Evolutionary conservation across 2,329 filamentous ascomycete species (phyloP).

Genomic region (Zelopaecilomyces penicillatus): DNA sequence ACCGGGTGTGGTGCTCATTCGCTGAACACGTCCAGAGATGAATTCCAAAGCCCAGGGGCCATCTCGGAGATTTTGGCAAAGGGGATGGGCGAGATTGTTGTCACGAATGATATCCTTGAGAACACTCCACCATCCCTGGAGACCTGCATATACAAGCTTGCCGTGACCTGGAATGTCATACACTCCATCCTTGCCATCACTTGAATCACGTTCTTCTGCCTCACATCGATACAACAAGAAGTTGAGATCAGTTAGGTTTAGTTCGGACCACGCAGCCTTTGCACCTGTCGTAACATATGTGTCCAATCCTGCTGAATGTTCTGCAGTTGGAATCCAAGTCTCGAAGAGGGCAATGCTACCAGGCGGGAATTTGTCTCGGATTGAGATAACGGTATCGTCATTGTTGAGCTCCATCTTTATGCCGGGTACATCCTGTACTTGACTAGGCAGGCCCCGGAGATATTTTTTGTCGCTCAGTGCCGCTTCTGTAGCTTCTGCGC

Average conservation of each 20-base stretch:
- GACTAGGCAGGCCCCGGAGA: conserved; percentile 76
- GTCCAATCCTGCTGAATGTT: conserved; percentile 76
- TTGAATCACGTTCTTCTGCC: conserved; percentile 74
- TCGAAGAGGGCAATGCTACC: conserved; percentile 93
- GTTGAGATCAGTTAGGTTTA: conserved; percentile 78
- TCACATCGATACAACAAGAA: conserved; percentile 87
- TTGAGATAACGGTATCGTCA: conserved; percentile 68
- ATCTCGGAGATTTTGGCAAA: conserved; percentile 86
- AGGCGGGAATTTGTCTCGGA: conserved; percentile 78
- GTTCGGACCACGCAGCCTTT: conserved; percentile 64
- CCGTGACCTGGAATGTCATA: conserved; percentile 82
- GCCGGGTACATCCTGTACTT: conserved; percentile 64
- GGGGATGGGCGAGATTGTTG: conserved; percentile 85
- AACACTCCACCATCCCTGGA: conserved; percentile 98
- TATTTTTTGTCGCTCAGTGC: conserved; percentile 60
- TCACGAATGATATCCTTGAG: conserved; percentile 75
- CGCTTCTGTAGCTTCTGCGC: conserved; percentile 56
- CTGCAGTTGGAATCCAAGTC: conserved; percentile 85
- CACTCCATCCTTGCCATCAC: conserved; percentile 71
- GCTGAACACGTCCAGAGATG: conserved; percentile 68
- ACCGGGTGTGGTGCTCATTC: conserved; percentile 54
- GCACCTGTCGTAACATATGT: conserved; percentile 78
- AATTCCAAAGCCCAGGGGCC: conserved; percentile 93
- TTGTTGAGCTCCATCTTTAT: conserved; percentile 64
- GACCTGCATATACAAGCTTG: conserved; percentile 81